phyloP scores from a whole-genome alignment of 1,284 basidiomycete species.

The Moesziomyces globuligerus region DNA sequence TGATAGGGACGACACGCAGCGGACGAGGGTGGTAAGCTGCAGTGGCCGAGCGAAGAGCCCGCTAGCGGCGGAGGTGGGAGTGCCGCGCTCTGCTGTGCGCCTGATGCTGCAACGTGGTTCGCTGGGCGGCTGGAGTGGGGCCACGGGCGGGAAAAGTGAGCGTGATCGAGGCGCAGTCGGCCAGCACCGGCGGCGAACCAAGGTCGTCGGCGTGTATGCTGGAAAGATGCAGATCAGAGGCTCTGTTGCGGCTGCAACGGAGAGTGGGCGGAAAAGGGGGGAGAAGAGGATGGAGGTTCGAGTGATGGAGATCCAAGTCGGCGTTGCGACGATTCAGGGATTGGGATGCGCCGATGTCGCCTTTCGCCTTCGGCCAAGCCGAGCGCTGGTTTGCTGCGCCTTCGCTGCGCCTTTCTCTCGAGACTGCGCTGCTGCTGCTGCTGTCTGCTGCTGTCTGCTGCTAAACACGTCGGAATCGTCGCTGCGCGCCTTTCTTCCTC shows the following conservation, averaged over 20 bases:
- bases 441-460: constrained; percentile 4
- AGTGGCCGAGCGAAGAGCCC: constrained; percentile 1
- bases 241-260: constrained; percentile 32
- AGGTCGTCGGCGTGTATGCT: not conserved
- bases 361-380: not conserved
- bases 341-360: not conserved
- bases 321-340: constrained; percentile 19
- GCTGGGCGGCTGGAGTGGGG: constrained; percentile 2
- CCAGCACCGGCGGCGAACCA: constrained; percentile 8
- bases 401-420: not conserved
- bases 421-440: not conserved
- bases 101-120: constrained; percentile 7
- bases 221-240: constrained; percentile 32
- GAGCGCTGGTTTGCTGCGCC: too few relatives aligned
- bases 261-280: constrained; percentile 4
- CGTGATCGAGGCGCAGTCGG: constrained; percentile 43
- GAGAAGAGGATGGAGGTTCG: constrained; percentile 3
- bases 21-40: not conserved
- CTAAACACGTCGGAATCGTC: too few relatives aligned
- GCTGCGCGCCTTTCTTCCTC: constrained; percentile 14
- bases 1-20: too few relatives aligned
- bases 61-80: constrained; percentile 1
- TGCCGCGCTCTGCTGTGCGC: constrained; percentile 2
- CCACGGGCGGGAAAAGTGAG: constrained; percentile 15
- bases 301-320: constrained; percentile 6